Base-by-base conservation (phyloP, 441 rosid genomes). In the Manihot esculenta region DNA sequence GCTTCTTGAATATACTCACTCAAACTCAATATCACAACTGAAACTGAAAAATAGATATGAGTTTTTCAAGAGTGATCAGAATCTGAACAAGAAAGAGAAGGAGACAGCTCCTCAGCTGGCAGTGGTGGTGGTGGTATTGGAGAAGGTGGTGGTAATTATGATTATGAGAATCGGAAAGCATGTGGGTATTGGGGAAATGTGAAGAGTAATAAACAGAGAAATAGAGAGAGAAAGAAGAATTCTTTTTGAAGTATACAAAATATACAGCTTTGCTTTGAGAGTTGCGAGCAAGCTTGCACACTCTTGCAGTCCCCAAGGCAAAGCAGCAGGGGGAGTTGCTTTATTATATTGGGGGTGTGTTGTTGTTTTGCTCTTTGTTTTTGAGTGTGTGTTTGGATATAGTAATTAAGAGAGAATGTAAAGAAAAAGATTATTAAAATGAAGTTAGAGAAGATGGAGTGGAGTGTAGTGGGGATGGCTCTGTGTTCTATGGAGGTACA, bases 301-400 rank as follows among this genome's bases (percentile, higher is more conserved):
- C 84, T 84, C 84, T 84, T 78, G 80, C 87, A 77, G 80, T 79
- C 83, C 72, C 87, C 91, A 83, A 85, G 77, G 88, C 81, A 76
- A 45, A 65, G 60, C 48, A 42, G 47, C 54, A 65, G 60, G 51
- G 47, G 51, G 67, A 57, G 66, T n/a, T n/a, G n/a, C n/a, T n/a
- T n/a, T n/a, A n/a, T 30, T 64, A 71, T 6, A 20, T 14, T 69
- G 53, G 51, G 17, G 65, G 47, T 45, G 59, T n/a, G 72, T 74
- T 82, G 74, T 74, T 66, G 71, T 57, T 71, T 69, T 53, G 58
- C 65, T 51, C 44, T 56, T 79, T 80, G 78, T 78, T 72, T 78
- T 71, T 44, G 67, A 69, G 61, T 24, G 63, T 74, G 77, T n/a
- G n/a, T n/a, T n/a, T n/a, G n/a, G n/a, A n/a, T n/a, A n/a, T n/a